phyloP scores from a whole-genome alignment of 176 grass and related monocot species.

The Puccinellia tenuiflora region DNA sequence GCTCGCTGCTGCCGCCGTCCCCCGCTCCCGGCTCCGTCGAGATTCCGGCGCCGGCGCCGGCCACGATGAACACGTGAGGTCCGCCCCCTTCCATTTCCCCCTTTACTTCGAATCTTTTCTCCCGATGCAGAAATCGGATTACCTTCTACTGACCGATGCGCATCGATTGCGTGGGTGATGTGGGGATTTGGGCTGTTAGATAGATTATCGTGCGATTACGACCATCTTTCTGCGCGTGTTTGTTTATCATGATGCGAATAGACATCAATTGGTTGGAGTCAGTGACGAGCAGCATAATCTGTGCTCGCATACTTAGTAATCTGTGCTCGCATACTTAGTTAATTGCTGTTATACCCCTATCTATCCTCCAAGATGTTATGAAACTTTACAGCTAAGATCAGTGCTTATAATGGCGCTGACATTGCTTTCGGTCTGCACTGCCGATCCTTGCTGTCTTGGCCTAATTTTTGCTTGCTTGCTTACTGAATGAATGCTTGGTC shows the following conservation, averaged over 20 bases:
- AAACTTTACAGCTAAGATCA: too few relatives aligned
- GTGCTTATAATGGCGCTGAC: too few relatives aligned
- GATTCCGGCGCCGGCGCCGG: background rate
- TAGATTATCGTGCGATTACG: background rate
- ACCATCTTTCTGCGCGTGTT: background rate
- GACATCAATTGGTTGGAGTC: background rate
- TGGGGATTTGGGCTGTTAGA: background rate
- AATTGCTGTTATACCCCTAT: background rate
- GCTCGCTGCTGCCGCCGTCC: background rate
- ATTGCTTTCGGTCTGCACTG: too few relatives aligned
- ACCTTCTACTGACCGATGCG: background rate
- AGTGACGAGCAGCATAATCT: background rate
- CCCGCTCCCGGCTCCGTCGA: background rate
- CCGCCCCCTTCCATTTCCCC: background rate
- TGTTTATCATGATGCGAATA: background rate
- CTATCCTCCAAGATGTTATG: too few relatives aligned
- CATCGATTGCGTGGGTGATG: background rate
- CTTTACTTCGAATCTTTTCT: background rate
- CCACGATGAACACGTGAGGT: constrained; percentile 14
- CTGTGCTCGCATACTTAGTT: background rate
- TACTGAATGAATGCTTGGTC: background rate
- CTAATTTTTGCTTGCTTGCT: background rate
- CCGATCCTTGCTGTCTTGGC: background rate
- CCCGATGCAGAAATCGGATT: background rate
- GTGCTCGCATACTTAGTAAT: background rate